Conservation (phyloP, 2,329 filamentous ascomycete genomes). For the Cytospora mali region DNA sequence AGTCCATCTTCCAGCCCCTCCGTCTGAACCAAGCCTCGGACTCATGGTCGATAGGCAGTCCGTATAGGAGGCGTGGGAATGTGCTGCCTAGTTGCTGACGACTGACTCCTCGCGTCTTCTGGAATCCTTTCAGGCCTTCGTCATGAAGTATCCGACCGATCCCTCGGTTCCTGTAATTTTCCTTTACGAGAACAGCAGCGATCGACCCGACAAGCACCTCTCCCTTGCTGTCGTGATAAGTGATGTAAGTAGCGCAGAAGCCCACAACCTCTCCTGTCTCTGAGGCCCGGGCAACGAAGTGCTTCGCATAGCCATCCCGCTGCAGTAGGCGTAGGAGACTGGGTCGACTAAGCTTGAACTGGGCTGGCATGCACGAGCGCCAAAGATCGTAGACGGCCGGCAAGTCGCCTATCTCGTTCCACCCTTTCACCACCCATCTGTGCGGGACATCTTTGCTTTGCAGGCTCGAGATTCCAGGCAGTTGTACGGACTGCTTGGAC, state of each 20-base stretch:
- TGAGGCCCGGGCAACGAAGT: conserved; percentile 58
- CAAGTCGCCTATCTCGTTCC: conserved; percentile 45
- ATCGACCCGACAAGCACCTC: conserved; percentile 59
- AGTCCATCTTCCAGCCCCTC: conserved; percentile 56
- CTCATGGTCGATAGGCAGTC: conserved; percentile 48
- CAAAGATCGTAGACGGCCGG: conserved; percentile 49
- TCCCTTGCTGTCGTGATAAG: conserved; percentile 55
- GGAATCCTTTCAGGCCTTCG: conserved; percentile 52
- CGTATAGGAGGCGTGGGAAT: conserved; percentile 61
- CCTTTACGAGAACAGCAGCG: conserved; percentile 55
- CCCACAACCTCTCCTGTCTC: conserved; percentile 49
- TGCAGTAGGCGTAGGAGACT: conserved; percentile 51
- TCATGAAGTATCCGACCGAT: conserved; percentile 57
- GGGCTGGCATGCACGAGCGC: conserved; percentile 47
- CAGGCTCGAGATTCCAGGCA: conserved; percentile 30
- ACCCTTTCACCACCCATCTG: conserved; percentile 47
- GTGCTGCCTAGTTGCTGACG: conserved; percentile 60
- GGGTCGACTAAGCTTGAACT: conserved; percentile 49
- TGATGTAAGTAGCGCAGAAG: conserved; percentile 63
- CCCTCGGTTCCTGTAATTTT: conserved; percentile 50
- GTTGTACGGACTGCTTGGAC: conserved; percentile 32
- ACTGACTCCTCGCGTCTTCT: conserved; percentile 53
- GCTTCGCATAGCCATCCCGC: conserved; percentile 58
- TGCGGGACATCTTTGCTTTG: conserved; percentile 38
- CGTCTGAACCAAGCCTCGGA: conserved; percentile 56